A percentile compares a stretch with the other conserved stretches of the same genome.
phyloP scores from a whole-genome alignment of 805 yeast genomes.

The Metschnikowia peoriensis region DNA sequence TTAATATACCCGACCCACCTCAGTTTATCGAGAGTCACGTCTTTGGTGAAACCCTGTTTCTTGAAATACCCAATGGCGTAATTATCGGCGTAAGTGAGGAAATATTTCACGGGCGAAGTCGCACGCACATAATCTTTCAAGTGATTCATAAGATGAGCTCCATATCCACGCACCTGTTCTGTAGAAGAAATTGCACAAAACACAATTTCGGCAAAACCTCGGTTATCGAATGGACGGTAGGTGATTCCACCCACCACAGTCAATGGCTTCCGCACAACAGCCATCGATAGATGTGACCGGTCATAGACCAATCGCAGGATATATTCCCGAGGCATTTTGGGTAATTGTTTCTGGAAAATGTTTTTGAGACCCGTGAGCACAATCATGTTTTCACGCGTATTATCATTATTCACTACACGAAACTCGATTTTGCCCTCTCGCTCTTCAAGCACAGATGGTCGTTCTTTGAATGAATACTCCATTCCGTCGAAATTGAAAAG shows the following conservation, averaged over 20 bases:
- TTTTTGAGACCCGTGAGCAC: slow-evolving; percentile 93
- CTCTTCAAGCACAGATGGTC: slow-evolving; percentile 94
- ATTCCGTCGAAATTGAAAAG: slow-evolving; percentile 73
- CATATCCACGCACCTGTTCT: slow-evolving; percentile 97
- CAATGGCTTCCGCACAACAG: slow-evolving; percentile 88
- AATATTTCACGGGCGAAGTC: slow-evolving; percentile 81
- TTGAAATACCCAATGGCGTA: slow-evolving; percentile 98
- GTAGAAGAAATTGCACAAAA: slow-evolving; percentile 97
- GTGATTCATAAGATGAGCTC: slow-evolving; percentile 98
- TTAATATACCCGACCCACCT: slow-evolving; percentile 98
- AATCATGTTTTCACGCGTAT: slow-evolving; percentile 80
- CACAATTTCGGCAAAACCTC: slow-evolving; percentile 96
- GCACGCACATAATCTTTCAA: slow-evolving; percentile 91
- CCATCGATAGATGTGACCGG: slow-evolving; percentile 91
- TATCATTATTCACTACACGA: slow-evolving; percentile 94
- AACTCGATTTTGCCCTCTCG: slow-evolving; percentile 91
- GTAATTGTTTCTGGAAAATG: slow-evolving; percentile 94
- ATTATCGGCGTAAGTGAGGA: slow-evolving; percentile 95
- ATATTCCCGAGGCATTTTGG: slow-evolving; percentile 98
- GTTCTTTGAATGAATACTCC: slow-evolving; percentile 78
- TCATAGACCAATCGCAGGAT: slow-evolving; percentile 94
- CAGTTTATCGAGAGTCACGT: slow-evolving; percentile 77
- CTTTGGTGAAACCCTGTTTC: slow-evolving; percentile 97
- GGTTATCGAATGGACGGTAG: slow-evolving; percentile 85
- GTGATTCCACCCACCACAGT: slow-evolving; percentile 98